Evolutionary conservation across 2,329 filamentous ascomycete genomes (phyloP).

Genomic region (Trichoderma sp.): DNA sequence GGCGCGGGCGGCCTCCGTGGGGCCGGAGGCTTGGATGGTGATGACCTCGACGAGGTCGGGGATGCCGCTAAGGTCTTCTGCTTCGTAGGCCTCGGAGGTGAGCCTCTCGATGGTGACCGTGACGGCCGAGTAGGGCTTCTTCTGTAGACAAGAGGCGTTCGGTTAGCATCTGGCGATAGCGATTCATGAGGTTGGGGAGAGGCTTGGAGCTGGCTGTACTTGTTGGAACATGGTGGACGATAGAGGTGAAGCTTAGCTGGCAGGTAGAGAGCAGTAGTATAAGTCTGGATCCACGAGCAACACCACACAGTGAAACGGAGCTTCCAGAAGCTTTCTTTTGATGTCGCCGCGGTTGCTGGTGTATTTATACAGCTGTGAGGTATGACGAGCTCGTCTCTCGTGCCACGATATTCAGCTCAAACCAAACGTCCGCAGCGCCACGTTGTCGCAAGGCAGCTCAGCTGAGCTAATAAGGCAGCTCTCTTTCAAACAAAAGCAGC

Average conservation of each 20-base stretch:
- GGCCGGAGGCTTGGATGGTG: slow-evolving; percentile 80
- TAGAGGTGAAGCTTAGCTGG: not conserved
- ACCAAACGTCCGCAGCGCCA: not conserved
- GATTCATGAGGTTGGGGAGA: not conserved
- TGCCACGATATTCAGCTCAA: not conserved
- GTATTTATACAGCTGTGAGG: not conserved
- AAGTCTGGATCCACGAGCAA: not conserved
- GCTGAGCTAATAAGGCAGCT: not conserved
- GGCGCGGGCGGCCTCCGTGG: slow-evolving; percentile 84
- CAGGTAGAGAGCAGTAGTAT: not conserved
- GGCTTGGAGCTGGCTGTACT: not conserved
- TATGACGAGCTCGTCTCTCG: not conserved
- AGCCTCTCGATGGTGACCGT: slow-evolving; percentile 89
- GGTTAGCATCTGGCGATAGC: not conserved
- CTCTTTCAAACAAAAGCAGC: not conserved
- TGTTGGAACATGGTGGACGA: slow-evolving; percentile 31
- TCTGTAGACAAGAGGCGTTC: slow-evolving; percentile 24
- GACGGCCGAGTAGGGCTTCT: slow-evolving; percentile 87
- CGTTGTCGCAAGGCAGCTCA: slow-evolving; percentile 4
- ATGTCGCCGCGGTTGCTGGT: not conserved
- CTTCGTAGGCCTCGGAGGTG: slow-evolving; percentile 83
- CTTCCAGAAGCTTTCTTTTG: not conserved
- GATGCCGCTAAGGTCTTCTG: slow-evolving; percentile 88
- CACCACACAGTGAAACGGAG: not conserved
- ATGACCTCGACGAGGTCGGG: slow-evolving; percentile 94